These are phyloP conservation scores for Calonectria montana DNA, from an alignment of 2,329 filamentous ascomycete genomes.

Conservation along the genomic window DNA sequence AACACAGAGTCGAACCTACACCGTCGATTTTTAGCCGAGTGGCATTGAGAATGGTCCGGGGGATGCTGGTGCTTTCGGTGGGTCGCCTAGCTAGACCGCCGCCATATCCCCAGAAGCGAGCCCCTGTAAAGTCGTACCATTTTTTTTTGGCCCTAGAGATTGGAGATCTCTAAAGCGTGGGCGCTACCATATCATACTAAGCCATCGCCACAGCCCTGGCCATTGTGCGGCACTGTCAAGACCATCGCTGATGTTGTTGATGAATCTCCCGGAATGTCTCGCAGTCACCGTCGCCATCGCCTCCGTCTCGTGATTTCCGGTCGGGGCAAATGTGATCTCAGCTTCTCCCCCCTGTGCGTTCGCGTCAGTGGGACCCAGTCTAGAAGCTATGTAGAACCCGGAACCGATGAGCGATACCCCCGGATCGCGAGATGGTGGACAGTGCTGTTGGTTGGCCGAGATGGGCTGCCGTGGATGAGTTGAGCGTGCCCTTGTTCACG, in stretches of 20 bases:
- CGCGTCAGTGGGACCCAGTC: background rate
- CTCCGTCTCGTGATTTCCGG: constrained; percentile 3
- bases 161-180: constrained; percentile 44
- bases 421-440: constrained; percentile 1
- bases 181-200: constrained; percentile 42
- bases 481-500: constrained; percentile 30
- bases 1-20: constrained; percentile 20
- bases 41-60: constrained; percentile 34
- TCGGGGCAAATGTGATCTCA: constrained; percentile 1
- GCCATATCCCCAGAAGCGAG: constrained; percentile 35
- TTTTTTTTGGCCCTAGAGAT: constrained; percentile 39
- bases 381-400: constrained; percentile 1
- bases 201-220: constrained; percentile 39
- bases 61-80: constrained; percentile 33
- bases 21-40: constrained; percentile 31
- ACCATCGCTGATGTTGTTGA: constrained; percentile 11
- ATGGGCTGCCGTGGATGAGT: constrained; percentile 29
- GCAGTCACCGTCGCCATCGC: constrained; percentile 24
- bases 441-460: constrained; percentile 30
- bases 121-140: constrained; percentile 42
- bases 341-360: constrained; percentile 9
- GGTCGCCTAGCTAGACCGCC: constrained; percentile 36
- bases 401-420: constrained; percentile 9
- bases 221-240: constrained; percentile 37
- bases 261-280: constrained; percentile 31